phyloP scores from a whole-genome alignment of 441 rosid genomes.

The Raphanus hybrid region DNA sequence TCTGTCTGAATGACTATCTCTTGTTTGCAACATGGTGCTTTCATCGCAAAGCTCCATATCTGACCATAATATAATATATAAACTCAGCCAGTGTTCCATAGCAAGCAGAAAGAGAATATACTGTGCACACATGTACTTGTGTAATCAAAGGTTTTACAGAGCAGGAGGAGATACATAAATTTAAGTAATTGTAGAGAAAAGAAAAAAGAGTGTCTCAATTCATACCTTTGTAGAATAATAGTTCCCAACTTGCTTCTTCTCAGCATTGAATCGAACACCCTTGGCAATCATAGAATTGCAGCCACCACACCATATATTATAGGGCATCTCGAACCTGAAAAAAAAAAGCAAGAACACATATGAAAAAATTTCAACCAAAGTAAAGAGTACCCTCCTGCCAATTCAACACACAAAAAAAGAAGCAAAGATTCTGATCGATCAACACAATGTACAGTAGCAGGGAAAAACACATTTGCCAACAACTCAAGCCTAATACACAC shows the following conservation, averaged over 20 bases:
- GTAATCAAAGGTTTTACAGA: slow-evolving; percentile 5
- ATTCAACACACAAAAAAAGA: neutral
- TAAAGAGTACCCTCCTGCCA: neutral
- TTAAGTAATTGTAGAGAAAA: slow-evolving; percentile 7
- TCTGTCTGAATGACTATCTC: slow-evolving; percentile 91
- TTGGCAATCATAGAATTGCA: slow-evolving; percentile 94
- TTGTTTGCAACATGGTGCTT: slow-evolving; percentile 88
- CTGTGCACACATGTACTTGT: neutral
- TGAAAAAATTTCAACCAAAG: neutral
- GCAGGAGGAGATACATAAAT: neutral
- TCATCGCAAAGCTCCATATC: slow-evolving; percentile 98
- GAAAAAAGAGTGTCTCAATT: neutral
- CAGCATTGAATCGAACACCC: slow-evolving; percentile 95
- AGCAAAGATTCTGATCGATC: slow-evolving; percentile 2
- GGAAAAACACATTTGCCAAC: neutral
- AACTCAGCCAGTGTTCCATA: neutral
- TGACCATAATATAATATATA: slow-evolving; percentile 36
- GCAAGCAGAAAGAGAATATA: slow-evolving; percentile 1
- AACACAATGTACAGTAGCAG: neutral
- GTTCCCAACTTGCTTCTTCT: slow-evolving; percentile 97
- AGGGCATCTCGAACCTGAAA: slow-evolving; percentile 97
- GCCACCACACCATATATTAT: slow-evolving; percentile 94
- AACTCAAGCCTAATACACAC: slow-evolving; percentile 2
- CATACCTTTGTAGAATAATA: slow-evolving; percentile 94
- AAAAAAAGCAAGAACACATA: slow-evolving; percentile 2